Evolutionary conservation across 805 yeast genomes (phyloP).

Genomic region (Metschnikowia cerradonensis): DNA sequence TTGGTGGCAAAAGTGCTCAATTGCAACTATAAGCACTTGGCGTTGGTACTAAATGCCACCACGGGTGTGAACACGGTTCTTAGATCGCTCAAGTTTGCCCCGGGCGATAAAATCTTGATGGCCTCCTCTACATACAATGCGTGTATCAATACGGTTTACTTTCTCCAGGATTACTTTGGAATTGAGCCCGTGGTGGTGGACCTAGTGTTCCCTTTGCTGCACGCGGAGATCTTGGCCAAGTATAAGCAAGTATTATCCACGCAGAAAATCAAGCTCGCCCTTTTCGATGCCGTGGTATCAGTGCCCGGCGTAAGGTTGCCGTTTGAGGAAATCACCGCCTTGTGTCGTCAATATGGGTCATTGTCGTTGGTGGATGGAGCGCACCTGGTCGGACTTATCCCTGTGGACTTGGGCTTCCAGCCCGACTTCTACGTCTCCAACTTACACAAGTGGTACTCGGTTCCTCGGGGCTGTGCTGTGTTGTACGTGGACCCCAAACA

Average conservation of each 20-base stretch:
- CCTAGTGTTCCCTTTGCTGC: constrained; percentile 16
- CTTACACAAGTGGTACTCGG: constrained; percentile 65
- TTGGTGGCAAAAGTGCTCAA: constrained; percentile 40
- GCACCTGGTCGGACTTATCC: constrained; percentile 57
- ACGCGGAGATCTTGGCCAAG: constrained; percentile 21
- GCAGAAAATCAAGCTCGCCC: constrained; percentile 34
- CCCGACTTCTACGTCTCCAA: constrained; percentile 64
- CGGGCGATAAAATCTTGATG: constrained; percentile 49
- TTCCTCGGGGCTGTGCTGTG: constrained; percentile 56
- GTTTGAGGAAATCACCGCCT: constrained; percentile 41
- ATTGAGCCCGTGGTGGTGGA: constrained; percentile 20
- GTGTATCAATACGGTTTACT: constrained; percentile 49
- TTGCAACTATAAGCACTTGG: constrained; percentile 46
- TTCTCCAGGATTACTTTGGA: constrained; percentile 30
- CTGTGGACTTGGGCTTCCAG: constrained; percentile 38
- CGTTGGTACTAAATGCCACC: constrained; percentile 57
- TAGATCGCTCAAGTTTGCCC: constrained; percentile 47
- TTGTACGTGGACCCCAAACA: constrained; percentile 53
- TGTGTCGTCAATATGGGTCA: constrained; percentile 45
- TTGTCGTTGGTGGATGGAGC: constrained; percentile 69
- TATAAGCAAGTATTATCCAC: constrained; percentile 22
- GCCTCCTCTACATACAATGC: constrained; percentile 52
- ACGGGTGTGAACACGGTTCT: constrained; percentile 55
- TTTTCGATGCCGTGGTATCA: constrained; percentile 58
- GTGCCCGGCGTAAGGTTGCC: constrained; percentile 64